These are phyloP conservation scores for Ophiosphaerella korrae DNA, from an alignment of 2,329 filamentous ascomycete species.

Conservation along the genomic window DNA sequence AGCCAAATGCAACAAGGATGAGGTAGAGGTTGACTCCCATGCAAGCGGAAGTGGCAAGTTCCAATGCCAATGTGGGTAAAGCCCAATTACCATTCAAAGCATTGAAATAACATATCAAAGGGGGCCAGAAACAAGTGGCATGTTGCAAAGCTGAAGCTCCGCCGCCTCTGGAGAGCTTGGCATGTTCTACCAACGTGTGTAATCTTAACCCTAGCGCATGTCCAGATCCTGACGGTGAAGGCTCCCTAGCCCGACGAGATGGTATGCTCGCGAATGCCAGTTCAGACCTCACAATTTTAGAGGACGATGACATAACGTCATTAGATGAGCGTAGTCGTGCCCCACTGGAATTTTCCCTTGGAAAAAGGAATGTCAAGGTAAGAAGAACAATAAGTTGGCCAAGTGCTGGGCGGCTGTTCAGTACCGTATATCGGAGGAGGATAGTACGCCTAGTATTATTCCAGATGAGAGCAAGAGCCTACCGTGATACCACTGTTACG, in stretches of 20 bases:
- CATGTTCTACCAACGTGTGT: not conserved
- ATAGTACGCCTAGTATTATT: not conserved
- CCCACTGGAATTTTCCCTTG: not conserved
- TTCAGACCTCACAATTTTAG: not conserved
- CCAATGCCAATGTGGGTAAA: not conserved
- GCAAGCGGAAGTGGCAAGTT: not conserved
- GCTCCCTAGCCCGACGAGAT: not conserved
- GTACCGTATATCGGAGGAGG: not conserved
- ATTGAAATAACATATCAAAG: not conserved
- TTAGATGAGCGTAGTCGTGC: not conserved
- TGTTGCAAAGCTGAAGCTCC: not conserved
- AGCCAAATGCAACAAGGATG: not conserved
- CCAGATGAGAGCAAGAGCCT: not conserved
- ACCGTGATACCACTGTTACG: not conserved
- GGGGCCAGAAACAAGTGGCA: not conserved
- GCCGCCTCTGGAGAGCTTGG: not conserved
- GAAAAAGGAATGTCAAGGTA: not conserved
- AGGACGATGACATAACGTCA: not conserved
- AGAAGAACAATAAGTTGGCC: not conserved
- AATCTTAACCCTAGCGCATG: not conserved
- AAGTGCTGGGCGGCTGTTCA: not conserved
- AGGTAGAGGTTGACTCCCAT: not conserved
- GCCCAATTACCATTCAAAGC: not conserved
- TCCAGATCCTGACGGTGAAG: not conserved
- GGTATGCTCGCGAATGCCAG: not conserved